A percentile compares a stretch with the other conserved stretches of the same genome.
These are phyloP conservation scores for Cryphonectria carpinicola DNA, from an alignment of 2,329 filamentous ascomycete species.

Conservation along the genomic window DNA sequence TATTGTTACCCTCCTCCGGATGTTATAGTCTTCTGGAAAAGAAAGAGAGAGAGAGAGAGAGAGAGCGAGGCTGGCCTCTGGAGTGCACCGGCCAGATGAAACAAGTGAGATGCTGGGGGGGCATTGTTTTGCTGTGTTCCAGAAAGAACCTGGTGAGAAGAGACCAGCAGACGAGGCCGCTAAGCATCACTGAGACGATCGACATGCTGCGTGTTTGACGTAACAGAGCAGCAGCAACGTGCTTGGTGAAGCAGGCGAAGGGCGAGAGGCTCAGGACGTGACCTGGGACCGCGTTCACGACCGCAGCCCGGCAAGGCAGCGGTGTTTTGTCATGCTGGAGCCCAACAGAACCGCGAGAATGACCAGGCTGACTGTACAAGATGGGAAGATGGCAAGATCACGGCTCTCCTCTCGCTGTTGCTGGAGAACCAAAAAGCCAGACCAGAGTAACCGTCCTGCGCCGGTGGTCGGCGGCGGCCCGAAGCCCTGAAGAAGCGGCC, in stretches of 20 bases:
- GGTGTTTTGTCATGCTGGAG: constrained; percentile 3
- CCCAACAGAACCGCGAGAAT: background rate
- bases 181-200: constrained; percentile 22
- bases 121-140: constrained; percentile 6
- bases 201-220: constrained; percentile 13
- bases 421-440: background rate
- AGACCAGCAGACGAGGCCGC: constrained; percentile 15
- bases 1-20: constrained; percentile 10
- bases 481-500: constrained; percentile 13
- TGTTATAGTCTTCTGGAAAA: constrained; percentile 23
- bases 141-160: constrained; percentile 12
- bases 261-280: background rate
- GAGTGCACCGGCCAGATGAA: constrained; percentile 18
- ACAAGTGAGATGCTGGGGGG: constrained; percentile 5
- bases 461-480: background rate
- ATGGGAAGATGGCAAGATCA: background rate
- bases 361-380: constrained; percentile 18
- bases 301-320: background rate
- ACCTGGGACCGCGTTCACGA: constrained; percentile 6
- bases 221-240: constrained; percentile 8
- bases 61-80: constrained; percentile 16
- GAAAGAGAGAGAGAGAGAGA: background rate
- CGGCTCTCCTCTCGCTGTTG: background rate
- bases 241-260: constrained; percentile 4
- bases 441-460: constrained; percentile 1